Evolutionary conservation across 202 grass and related monocot species (phyloP).

Genomic region (Schoenoplectus triqueter): DNA sequence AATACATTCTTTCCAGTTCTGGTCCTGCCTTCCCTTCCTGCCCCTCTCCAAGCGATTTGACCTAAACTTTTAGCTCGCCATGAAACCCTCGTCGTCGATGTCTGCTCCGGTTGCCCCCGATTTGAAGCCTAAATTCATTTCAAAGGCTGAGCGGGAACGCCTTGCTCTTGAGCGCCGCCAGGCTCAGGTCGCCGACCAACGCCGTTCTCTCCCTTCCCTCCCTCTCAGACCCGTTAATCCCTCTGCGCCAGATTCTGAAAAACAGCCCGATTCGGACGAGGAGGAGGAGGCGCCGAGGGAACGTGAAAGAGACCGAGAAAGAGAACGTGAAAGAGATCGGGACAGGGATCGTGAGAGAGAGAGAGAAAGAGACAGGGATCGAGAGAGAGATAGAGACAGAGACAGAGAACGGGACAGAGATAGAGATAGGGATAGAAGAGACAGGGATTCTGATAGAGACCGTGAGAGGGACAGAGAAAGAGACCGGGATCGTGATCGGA

Average conservation of each 20-base stretch:
- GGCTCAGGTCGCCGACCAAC: slow-evolving; percentile 77
- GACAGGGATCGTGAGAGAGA: slow-evolving; percentile 52
- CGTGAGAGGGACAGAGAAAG: slow-evolving; percentile 10
- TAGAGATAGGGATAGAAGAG: slow-evolving; percentile 29
- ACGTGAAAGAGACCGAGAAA: slow-evolving; percentile 42
- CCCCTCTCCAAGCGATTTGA: not conserved
- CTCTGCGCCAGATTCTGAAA: slow-evolving; percentile 26
- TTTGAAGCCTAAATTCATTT: slow-evolving; percentile 61
- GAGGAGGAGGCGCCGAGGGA: slow-evolving; percentile 36
- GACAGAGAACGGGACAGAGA: slow-evolving; percentile 44
- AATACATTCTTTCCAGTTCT: not conserved
- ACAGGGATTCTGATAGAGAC: slow-evolving; percentile 44
- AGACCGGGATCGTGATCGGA: slow-evolving; percentile 39
- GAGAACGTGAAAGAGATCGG: slow-evolving; percentile 50
- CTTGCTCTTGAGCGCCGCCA: slow-evolving; percentile 83
- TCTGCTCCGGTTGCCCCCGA: slow-evolving; percentile 43
- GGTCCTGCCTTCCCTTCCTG: not conserved
- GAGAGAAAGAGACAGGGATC: slow-evolving; percentile 45
- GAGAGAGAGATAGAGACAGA: slow-evolving; percentile 43
- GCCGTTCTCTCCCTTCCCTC: slow-evolving; percentile 60
- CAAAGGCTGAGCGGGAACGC: slow-evolving; percentile 73
- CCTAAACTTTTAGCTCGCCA: slow-evolving; percentile 38
- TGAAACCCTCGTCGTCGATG: slow-evolving; percentile 75
- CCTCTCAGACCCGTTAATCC: slow-evolving; percentile 35
- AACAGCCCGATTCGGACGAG: slow-evolving; percentile 43